phyloP scores from a whole-genome alignment of 2,329 filamentous ascomycete genomes.

The Aureobasidium sp. region DNA sequence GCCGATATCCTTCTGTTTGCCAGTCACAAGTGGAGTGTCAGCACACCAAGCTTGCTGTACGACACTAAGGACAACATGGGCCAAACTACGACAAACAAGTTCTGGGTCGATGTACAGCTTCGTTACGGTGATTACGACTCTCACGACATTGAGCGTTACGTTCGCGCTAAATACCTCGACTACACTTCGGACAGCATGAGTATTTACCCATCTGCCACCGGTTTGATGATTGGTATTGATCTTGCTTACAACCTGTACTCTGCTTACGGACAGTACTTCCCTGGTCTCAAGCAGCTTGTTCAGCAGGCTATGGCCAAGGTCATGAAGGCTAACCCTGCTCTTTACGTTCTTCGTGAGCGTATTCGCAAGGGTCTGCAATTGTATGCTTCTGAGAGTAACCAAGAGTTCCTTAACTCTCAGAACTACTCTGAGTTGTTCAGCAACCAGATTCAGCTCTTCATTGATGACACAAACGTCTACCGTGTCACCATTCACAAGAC shows the following conservation, averaged over 20 bases:
- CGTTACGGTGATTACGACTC: slow-evolving; percentile 98
- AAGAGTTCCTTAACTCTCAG: slow-evolving; percentile 98
- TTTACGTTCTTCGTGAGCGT: slow-evolving; percentile 94
- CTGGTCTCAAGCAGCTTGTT: slow-evolving; percentile 86
- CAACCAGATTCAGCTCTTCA: slow-evolving; percentile 97
- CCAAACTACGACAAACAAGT: slow-evolving; percentile 93
- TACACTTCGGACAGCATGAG: slow-evolving; percentile 99
- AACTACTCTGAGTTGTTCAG: slow-evolving; percentile 99
- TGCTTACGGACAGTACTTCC: slow-evolving; percentile 97
- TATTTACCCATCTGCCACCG: slow-evolving; percentile 94
- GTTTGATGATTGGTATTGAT: slow-evolving; percentile 96
- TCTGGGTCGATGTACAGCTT: slow-evolving; percentile 96
- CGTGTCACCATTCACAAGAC: slow-evolving; percentile 99
- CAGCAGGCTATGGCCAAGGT: slow-evolving; percentile 99
- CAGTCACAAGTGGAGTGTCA: slow-evolving; percentile 98
- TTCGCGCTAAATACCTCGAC: slow-evolving; percentile 94
- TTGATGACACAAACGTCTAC: slow-evolving; percentile 98
- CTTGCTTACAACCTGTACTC: slow-evolving; percentile 98
- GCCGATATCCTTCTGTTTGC: slow-evolving; percentile 96
- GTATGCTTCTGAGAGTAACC: slow-evolving; percentile 96
- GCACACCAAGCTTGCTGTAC: slow-evolving; percentile 82
- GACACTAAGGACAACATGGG: slow-evolving; percentile 96
- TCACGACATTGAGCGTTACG: slow-evolving; percentile 96
- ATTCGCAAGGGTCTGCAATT: slow-evolving; percentile 97
- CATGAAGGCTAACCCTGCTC: slow-evolving; percentile 97